Evolutionary conservation across 371 early-diverging fungal species (phyloP).

Genomic region (Rhizopus delemar): DNA sequence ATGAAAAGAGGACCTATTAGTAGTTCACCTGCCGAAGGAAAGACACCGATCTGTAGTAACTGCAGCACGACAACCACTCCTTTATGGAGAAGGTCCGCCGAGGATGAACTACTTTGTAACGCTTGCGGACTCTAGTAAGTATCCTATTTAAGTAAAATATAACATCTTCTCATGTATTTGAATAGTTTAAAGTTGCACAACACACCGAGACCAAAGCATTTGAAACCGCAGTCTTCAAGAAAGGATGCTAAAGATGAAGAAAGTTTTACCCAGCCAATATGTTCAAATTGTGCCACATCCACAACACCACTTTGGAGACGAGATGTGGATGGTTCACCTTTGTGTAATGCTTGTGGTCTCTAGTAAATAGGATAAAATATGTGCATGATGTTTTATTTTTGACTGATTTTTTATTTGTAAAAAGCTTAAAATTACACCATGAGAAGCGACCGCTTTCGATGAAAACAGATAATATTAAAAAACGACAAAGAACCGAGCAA

Average conservation of each 20-base stretch:
- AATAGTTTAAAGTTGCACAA: slow-evolving; percentile 69
- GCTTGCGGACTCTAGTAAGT: slow-evolving; percentile 90
- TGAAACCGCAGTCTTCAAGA: slow-evolving; percentile 30
- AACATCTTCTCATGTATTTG: not conserved
- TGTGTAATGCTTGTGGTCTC: slow-evolving; percentile 96
- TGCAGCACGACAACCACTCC: slow-evolving; percentile 91
- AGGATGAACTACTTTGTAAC: slow-evolving; percentile 86
- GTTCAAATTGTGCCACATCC: slow-evolving; percentile 86
- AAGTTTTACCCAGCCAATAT: slow-evolving; percentile 49
- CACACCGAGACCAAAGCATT: slow-evolving; percentile 59
- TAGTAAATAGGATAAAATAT: slow-evolving; percentile 54
- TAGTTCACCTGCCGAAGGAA: slow-evolving; percentile 24
- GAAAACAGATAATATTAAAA: slow-evolving; percentile 80
- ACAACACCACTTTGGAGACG: slow-evolving; percentile 95
- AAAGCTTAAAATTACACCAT: slow-evolving; percentile 77
- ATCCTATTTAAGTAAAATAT: not conserved
- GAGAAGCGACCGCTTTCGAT: slow-evolving; percentile 74
- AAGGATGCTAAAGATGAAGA: slow-evolving; percentile 33
- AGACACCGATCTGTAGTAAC: slow-evolving; percentile 69
- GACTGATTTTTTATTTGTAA: not conserved
- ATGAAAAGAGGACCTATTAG: slow-evolving; percentile 13
- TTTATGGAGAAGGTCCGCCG: slow-evolving; percentile 89
- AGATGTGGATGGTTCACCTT: slow-evolving; percentile 70
- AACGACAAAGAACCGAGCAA: slow-evolving; percentile 70
- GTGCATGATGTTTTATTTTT: slow-evolving; percentile 9